A percentile compares a stretch with the other conserved stretches of the same genome.
phyloP scores from a whole-genome alignment of 257 asterid species.

The Solanum dulcamara region DNA sequence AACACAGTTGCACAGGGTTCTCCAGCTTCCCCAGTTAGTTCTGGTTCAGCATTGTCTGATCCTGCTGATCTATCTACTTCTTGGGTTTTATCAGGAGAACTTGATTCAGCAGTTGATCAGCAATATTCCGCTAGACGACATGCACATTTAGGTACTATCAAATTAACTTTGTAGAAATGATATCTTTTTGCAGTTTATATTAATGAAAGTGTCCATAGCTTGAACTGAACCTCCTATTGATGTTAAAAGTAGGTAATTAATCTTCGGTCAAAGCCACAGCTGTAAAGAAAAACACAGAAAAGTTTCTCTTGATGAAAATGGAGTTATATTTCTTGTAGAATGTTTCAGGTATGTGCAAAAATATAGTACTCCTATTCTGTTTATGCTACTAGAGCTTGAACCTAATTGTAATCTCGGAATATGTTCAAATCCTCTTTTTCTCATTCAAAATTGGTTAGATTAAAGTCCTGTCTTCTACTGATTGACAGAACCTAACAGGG shows the following conservation, averaged over 20 bases:
- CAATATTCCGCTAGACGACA: constrained; percentile 3
- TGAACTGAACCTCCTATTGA: neutral
- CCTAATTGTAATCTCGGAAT: neutral
- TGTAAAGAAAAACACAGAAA: neutral
- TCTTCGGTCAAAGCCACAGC: neutral
- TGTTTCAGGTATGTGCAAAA: neutral
- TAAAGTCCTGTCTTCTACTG: constrained; percentile 5
- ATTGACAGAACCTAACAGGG: constrained; percentile 44
- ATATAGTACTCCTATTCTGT: neutral
- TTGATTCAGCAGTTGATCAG: constrained; percentile 21
- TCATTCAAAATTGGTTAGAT: constrained; percentile 6
- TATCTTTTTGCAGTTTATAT: neutral
- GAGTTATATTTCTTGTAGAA: neutral
- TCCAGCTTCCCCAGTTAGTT: constrained; percentile 53
- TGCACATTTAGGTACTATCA: constrained; percentile 18
- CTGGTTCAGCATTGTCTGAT: constrained; percentile 23
- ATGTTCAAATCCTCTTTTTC: neutral
- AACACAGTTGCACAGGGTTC: constrained; percentile 54
- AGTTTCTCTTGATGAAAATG: neutral
- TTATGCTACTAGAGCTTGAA: neutral
- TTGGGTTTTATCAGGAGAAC: constrained; percentile 29
- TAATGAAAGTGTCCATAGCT: neutral
- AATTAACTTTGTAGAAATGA: neutral
- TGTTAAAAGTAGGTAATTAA: neutral
- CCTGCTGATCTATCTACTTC: constrained; percentile 21